phyloP scores from a whole-genome alignment of 352 stramenopile species.

The Peronospora farinosa region DNA sequence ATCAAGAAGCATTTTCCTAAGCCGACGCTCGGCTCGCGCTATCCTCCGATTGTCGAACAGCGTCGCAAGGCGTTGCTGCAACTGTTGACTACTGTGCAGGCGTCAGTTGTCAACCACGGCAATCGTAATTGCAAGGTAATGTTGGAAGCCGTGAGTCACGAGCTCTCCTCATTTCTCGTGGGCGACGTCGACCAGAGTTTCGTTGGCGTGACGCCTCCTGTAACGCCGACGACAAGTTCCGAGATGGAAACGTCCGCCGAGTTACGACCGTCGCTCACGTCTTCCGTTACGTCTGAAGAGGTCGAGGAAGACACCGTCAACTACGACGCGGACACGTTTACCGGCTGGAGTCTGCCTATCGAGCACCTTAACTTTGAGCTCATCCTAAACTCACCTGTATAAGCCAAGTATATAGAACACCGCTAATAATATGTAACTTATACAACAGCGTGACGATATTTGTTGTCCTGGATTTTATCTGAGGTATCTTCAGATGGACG shows the following conservation, averaged over 20 bases:
- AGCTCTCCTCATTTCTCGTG: constrained; percentile 33
- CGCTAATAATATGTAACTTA: constrained; percentile 16
- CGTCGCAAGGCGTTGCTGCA: constrained; percentile 27
- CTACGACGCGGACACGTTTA: constrained; percentile 18
- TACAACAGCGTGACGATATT: not conserved
- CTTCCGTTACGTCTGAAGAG: constrained; percentile 28
- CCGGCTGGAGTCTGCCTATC: constrained; percentile 21
- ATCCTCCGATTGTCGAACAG: constrained; percentile 24
- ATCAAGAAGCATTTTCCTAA: constrained; percentile 60
- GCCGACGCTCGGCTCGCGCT: constrained; percentile 27
- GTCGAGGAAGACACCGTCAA: constrained; percentile 23
- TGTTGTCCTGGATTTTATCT: constrained; percentile 15
- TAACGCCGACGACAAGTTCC: constrained; percentile 23
- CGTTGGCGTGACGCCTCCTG: constrained; percentile 14
- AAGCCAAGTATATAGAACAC: constrained; percentile 16
- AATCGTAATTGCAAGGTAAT: constrained; percentile 35
- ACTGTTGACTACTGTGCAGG: constrained; percentile 28
- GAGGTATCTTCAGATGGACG: too few species aligned
- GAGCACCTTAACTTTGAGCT: constrained; percentile 22
- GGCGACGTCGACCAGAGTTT: constrained; percentile 11
- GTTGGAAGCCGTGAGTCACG: constrained; percentile 25
- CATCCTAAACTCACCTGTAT: constrained; percentile 21
- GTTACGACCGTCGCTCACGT: constrained; percentile 23
- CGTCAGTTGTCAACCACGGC: constrained; percentile 31
- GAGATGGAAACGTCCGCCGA: constrained; percentile 21